Conservation (phyloP, 179 eudicot species). For the Actinidia arguta region DNA sequence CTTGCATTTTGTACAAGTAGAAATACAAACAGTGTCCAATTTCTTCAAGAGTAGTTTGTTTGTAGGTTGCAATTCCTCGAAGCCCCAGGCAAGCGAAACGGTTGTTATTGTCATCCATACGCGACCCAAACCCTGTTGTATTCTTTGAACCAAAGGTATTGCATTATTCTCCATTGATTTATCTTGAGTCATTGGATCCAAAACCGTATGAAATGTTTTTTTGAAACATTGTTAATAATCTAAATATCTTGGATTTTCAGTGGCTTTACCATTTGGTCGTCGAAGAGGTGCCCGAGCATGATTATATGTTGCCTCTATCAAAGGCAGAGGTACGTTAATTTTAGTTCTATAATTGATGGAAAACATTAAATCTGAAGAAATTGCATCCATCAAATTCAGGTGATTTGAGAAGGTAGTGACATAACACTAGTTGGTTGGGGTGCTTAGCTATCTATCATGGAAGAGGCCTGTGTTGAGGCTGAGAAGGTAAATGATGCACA, state of each 20-base stretch:
- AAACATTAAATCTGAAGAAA: constrained; percentile 25
- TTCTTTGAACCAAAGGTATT: constrained; percentile 99
- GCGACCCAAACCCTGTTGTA: constrained; percentile 94
- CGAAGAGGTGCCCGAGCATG: constrained; percentile 90
- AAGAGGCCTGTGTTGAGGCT: constrained; percentile 90
- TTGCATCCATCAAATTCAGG: constrained; percentile 40
- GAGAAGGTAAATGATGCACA: constrained; percentile 59
- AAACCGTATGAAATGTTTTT: not conserved
- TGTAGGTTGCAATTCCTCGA: constrained; percentile 93
- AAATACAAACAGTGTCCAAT: not conserved
- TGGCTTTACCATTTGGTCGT: constrained; percentile 94
- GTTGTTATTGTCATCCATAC: constrained; percentile 78
- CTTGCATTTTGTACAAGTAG: not conserved
- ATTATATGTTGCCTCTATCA: constrained; percentile 94
- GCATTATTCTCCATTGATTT: not conserved
- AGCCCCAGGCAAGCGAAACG: constrained; percentile 97
- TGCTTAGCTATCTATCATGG: constrained; percentile 89
- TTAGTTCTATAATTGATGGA: constrained; percentile 11
- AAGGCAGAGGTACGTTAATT: constrained; percentile 77
- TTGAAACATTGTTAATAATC: not conserved
- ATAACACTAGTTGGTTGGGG: constrained; percentile 99
- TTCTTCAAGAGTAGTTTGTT: constrained; percentile 19
- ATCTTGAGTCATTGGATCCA: not conserved
- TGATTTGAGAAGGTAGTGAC: constrained; percentile 90
- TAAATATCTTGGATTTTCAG: constrained; percentile 47